Evolutionary conservation across 257 asterid species (phyloP), one percentile per base, ranked within the genome.

Genomic region (Solanum appendiculatum): DNA sequence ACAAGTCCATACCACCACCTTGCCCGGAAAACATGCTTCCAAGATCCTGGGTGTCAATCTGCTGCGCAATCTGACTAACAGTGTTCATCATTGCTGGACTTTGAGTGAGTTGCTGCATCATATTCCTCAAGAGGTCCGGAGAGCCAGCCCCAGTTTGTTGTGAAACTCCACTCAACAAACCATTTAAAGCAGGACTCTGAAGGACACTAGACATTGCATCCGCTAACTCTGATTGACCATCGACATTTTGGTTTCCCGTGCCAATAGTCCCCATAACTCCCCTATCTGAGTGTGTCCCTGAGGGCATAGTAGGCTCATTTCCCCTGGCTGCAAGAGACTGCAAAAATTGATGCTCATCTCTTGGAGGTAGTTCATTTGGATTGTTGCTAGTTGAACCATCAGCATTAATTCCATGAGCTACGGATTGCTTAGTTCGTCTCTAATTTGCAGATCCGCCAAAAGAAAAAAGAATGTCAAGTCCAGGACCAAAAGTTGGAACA

Each of bases 131-230:
- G 91, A 94, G 92, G 91, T 93, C 94, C 6, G 99, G 98, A 56
- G 99, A 94, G 81, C 99, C 99, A 80, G 91, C 91, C 86, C 99
- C 99, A 64, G 95, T 92, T 91, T 97, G 99, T 92, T 95, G 98
- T 29, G 99, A 94, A 86, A 95, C 97, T 80, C 99, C 98, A 20
- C 96, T 84, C 91, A 97, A 90, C 40, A 97, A 78, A 88, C 95
- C 97, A 85, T 92, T 92, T 80, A 97, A 88, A 16, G 98, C 93
- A 40, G 99, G 98, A 88, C 90, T 94, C 63, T 91, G 93, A 85
- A 97, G 96, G 70, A 94, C 86, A 83, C 94, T 93, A 64, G 98
- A 93, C 98, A 97, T 92, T 46, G 98, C 94, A 82, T 91, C 92
- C n/a, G 93, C 89, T 39, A 90, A 70, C 86, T 91, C 98, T 66